Evolutionary conservation across 495 filamentous ascomycete genomes (phyloP), one percentile per base, ranked within the genome.

Genomic region (Rhypophila decipiens): DNA sequence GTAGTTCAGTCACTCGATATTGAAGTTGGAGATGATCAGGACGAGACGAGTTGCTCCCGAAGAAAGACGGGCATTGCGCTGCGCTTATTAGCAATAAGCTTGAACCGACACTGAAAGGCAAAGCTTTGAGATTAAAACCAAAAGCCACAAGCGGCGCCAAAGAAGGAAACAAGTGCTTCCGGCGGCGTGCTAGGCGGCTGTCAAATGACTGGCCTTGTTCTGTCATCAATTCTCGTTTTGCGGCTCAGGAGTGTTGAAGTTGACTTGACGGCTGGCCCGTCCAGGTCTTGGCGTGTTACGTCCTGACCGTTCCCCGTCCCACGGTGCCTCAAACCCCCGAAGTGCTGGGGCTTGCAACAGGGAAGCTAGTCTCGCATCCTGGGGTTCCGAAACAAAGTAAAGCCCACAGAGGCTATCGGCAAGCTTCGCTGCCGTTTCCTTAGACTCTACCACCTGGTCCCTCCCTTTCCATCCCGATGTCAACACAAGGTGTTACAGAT

Each of bases 371-470:
- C 50, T 55, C 52, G 50, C 48, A 44, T 55, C 43, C 15, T 22
- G 21, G 34, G 27, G 22, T 46, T 47, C 52, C 59, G 53, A 53
- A 63, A 63, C 59, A 53, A 22, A 41, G 46, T 23, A 47, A 34
- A 40, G 50, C 44, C 51, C 50, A 36, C 50, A 18, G 40, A 45
- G 17, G 18, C 33, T 41, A 23, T 47, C 50, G 55, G 52, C 57
- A 58, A 45, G 48, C 55, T 48, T 51, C 50, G 47, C 22, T 39
- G 47, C 59, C 59, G 59, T 61, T 57, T 61, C 22, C 40, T 24
- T 48, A 12, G n/a, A n/a, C n/a, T n/a, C n/a, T n/a, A 35, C 37
- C 48, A 46, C 48, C 13, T 3, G 22, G 24, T 42, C 17, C 39
- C 35, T 24, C 34, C 44, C 51, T 56, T 36, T 41, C 47, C n/a